Evolutionary conservation across 108 stramenopile species (phyloP).

Genomic region (Conticribra guillardii): DNA sequence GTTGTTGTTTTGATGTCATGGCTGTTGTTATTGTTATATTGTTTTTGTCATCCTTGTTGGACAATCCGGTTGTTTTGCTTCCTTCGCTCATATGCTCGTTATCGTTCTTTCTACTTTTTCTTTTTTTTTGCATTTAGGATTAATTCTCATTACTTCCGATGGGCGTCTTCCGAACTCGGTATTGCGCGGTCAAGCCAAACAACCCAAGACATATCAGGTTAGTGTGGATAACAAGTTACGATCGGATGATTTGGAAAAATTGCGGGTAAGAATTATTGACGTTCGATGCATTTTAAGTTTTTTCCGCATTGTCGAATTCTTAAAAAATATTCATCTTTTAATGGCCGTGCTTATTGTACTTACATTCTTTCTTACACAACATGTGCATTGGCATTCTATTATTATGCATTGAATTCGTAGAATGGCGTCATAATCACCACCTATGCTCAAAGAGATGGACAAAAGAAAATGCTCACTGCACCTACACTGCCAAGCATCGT

Average conservation of each 20-base stretch:
- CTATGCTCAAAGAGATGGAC: slow-evolving; percentile 58
- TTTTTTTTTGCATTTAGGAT: no score
- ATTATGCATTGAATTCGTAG: background rate
- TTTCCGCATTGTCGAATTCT: no score
- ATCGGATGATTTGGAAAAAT: slow-evolving; percentile 39
- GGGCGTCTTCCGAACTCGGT: slow-evolving; percentile 71
- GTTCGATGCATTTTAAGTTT: no score
- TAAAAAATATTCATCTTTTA: no score
- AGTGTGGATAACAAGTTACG: slow-evolving; percentile 43
- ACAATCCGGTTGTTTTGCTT: no score
- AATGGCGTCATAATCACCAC: slow-evolving; percentile 17
- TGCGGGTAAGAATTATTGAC: slow-evolving; percentile 30
- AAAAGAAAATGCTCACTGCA: slow-evolving; percentile 64
- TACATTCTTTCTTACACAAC: no score
- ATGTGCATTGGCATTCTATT: no score
- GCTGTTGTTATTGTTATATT: background rate
- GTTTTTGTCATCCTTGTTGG: background rate
- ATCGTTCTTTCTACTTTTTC: no score
- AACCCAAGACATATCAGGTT: slow-evolving; percentile 70
- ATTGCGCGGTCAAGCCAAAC: slow-evolving; percentile 52
- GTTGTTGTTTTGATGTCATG: slow-evolving; percentile 66
- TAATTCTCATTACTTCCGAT: slow-evolving; percentile 73
- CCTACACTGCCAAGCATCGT: slow-evolving; percentile 60
- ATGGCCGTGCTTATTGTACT: no score
- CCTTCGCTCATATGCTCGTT: no score